Evolutionary conservation across 129 eudicot species (phyloP).

Genomic region (Mikania micrantha): DNA sequence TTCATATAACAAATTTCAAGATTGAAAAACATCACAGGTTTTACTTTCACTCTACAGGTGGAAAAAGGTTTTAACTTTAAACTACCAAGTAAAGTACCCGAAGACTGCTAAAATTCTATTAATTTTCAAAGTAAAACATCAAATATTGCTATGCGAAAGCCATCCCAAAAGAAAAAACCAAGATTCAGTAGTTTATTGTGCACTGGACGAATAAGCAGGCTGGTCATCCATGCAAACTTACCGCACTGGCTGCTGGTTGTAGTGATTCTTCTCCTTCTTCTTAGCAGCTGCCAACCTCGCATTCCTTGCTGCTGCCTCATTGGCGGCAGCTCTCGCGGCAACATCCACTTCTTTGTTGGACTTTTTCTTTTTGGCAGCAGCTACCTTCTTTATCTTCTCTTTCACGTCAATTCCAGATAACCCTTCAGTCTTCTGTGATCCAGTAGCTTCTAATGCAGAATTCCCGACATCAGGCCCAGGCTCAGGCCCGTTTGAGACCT

Average conservation of each 20-base stretch:
- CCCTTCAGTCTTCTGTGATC: conserved; percentile 35
- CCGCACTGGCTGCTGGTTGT: conserved; percentile 89
- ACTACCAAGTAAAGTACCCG: neutral
- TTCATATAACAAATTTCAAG: conserved; percentile 11
- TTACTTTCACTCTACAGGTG: conserved; percentile 8
- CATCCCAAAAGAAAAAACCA: conserved; percentile 19
- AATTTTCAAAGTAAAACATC: conserved; percentile 14
- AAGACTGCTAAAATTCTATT: conserved; percentile 13
- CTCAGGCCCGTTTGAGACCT: conserved; percentile 34
- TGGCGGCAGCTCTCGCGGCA: conserved; percentile 79
- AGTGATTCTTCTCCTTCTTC: conserved; percentile 93
- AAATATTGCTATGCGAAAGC: conserved; percentile 28
- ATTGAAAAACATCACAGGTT: conserved; percentile 9
- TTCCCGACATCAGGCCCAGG: conserved; percentile 9
- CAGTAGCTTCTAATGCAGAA: conserved; percentile 31
- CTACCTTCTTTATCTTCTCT: conserved; percentile 69
- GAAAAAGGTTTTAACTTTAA: neutral
- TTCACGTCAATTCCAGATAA: conserved; percentile 57
- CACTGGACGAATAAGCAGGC: conserved; percentile 25
- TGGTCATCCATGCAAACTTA: conserved; percentile 23
- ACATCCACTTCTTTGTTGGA: conserved; percentile 75
- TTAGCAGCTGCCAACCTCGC: conserved; percentile 84
- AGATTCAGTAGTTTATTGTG: conserved; percentile 31
- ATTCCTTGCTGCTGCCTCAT: conserved; percentile 87
- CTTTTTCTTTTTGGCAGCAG: conserved; percentile 78